phyloP scores from a whole-genome alignment of 768 basidiomycete genomes.

The Austroboletus festivus region DNA sequence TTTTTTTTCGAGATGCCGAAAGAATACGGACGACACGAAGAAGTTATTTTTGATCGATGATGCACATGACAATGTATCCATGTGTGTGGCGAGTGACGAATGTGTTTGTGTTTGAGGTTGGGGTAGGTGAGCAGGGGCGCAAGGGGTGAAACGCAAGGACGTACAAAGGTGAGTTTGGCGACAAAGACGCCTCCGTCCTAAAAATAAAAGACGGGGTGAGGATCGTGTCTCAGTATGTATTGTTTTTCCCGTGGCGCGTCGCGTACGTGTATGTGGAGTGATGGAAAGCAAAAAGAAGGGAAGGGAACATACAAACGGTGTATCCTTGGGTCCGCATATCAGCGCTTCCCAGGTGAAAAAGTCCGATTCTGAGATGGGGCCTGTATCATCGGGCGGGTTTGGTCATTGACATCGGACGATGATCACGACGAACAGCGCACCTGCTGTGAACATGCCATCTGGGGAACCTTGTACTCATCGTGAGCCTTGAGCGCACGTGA shows the following conservation, averaged over 20 bases:
- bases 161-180: constrained; percentile 87
- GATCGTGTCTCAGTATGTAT: too few species aligned
- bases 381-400: constrained; percentile 35
- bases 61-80: too few species aligned
- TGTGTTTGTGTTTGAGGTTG: too few species aligned
- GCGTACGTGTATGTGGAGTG: not conserved
- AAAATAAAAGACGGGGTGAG: not conserved
- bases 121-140: too few species aligned
- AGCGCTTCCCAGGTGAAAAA: constrained; percentile 97
- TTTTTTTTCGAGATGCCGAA: too few species aligned
- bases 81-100: too few species aligned
- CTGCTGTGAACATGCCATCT: constrained; percentile 96
- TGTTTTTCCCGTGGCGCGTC: too few species aligned
- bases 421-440: constrained; percentile 31
- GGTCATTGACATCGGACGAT: too few species aligned
- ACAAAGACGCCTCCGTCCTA: constrained; percentile 95
- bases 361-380: constrained; percentile 87
- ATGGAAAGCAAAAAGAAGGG: not conserved
- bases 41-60: too few species aligned
- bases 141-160: constrained; percentile 34
- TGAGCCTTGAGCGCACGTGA: not conserved
- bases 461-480: constrained; percentile 56
- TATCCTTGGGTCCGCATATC: constrained; percentile 91
- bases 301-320: constrained; percentile 71
- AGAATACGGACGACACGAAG: too few species aligned